Base-by-base conservation (phyloP, 2,329 filamentous ascomycete species). In the Massarina eburnea region DNA sequence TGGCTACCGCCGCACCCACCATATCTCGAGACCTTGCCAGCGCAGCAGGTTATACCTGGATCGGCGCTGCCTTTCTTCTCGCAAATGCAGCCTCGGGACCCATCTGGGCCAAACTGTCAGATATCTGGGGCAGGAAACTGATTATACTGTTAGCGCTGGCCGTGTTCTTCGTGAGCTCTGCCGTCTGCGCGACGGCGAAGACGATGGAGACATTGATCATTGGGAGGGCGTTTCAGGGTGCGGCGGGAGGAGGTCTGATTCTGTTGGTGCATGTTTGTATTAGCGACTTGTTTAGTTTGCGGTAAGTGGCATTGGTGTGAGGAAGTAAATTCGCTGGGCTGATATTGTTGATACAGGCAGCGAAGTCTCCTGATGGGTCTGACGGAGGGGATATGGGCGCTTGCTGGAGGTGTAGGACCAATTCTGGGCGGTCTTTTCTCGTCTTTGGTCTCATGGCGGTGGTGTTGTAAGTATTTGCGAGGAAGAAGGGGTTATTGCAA, bases 41-140 rank as follows among this genome's bases (percentile, higher is more conserved):
- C 5, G 81, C 81, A 3, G 74, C 80, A 14, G 87, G 86, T 19
- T 91, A 90, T 68, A 83, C 84, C 12, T 91, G 88, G 89, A 86
- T 92, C 49, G 88, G 87, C 1, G 83, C 80, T 21, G 82, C 87
- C 0, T 91, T 87, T 65, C 74, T 90, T 3, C 79, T 91, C 9
- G 84, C 83, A 14, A 83, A 82, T 58, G 83, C 86, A 0, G 83
- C 86, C 0, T 77, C 77, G 2, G 81, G 80, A 0, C 85, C 86
- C 0, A 79, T 86, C n/a, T 91, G 87, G 87, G 85, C 84, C 3
- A 81, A 80, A 40, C 55, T 80, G 1, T 76, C 73, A 3, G 79
- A 83, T 52, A 82, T 82, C 27, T 82, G 78, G 76, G 80, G 80
- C 14, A 73, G 80, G 1, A 82, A 82, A 52, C 68, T 73, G 2